Conservation (phyloP, 1,139 yeast genomes). For the Insectozyma bohioensis region DNA sequence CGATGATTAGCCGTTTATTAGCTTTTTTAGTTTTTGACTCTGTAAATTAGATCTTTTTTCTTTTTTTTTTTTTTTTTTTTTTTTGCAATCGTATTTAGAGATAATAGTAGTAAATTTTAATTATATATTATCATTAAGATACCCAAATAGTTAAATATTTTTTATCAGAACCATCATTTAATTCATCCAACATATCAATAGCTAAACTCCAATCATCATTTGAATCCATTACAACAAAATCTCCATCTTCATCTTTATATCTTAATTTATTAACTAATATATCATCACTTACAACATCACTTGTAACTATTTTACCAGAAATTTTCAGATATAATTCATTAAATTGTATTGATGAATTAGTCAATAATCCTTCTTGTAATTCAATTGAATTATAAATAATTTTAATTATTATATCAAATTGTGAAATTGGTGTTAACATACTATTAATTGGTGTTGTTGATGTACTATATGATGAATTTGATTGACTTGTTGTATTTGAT, state of each 20-base stretch:
- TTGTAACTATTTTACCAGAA: slow-evolving; percentile 33
- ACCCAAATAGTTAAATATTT: slow-evolving; percentile 44
- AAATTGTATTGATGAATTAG: slow-evolving; percentile 47
- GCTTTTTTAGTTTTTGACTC: no score
- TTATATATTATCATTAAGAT: no score
- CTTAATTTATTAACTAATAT: slow-evolving; percentile 54
- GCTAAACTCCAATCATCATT: slow-evolving; percentile 73
- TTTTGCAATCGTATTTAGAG: no score
- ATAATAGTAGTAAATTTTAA: no score
- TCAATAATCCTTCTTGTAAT: slow-evolving; percentile 32
- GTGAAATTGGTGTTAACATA: slow-evolving; percentile 4
- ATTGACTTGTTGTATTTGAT: slow-evolving; percentile 12
- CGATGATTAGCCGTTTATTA: no score
- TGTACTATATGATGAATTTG: slow-evolving; percentile 17
- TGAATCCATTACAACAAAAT: slow-evolving; percentile 80
- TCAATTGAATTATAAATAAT: slow-evolving; percentile 50
- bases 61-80: no score
- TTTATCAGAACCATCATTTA: slow-evolving; percentile 42
- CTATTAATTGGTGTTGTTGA: slow-evolving; percentile 5
- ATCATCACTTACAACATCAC: slow-evolving; percentile 33
- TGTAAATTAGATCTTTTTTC: no score
- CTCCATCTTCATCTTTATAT: slow-evolving; percentile 95
- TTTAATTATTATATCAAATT: slow-evolving; percentile 38
- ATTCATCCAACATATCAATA: slow-evolving; percentile 51
- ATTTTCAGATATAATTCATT: slow-evolving; percentile 45